Evolutionary conservation across 2,329 filamentous ascomycete species (phyloP).

Genomic region (Aspergillus clavatus): DNA sequence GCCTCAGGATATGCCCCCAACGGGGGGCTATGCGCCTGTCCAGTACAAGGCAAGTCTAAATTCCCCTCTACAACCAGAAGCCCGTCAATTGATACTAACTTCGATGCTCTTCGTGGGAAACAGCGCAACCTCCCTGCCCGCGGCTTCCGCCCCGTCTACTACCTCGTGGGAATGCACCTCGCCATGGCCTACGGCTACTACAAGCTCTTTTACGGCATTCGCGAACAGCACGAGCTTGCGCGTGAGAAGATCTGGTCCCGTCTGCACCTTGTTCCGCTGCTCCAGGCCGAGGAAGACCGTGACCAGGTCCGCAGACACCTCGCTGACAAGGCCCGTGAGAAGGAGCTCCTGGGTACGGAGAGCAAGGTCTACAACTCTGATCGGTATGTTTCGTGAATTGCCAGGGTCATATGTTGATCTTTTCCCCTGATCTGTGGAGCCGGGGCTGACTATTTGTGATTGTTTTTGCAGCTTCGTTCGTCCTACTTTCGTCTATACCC

Average conservation of each 20-base stretch:
- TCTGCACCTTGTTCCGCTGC: conserved; percentile 86
- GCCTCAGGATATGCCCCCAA: conserved; percentile 96
- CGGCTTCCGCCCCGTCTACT: conserved; percentile 77
- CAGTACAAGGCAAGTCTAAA: conserved; percentile 78
- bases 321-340: conserved; percentile 84
- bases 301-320: conserved; percentile 84
- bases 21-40: conserved; percentile 89
- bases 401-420: conserved; percentile 6
- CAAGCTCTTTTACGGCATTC: conserved; percentile 72
- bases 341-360: conserved; percentile 80
- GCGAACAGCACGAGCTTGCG: conserved; percentile 88
- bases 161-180: conserved; percentile 69
- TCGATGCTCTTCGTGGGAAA: conserved; percentile 5
- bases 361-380: conserved; percentile 83
- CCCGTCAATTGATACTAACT: conserved; percentile 7
- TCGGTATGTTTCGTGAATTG: conserved; percentile 56
- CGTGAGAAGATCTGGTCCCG: conserved; percentile 98
- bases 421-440: too few relatives aligned
- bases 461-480: conserved; percentile 82
- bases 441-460: too few relatives aligned
- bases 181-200: conserved; percentile 92
- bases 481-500: conserved; percentile 71
- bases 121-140: conserved; percentile 88
- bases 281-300: conserved; percentile 95
- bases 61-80: conserved; percentile 1